phyloP scores from a whole-genome alignment of 2,329 filamentous ascomycete genomes.

The Sporothrix globosa region DNA sequence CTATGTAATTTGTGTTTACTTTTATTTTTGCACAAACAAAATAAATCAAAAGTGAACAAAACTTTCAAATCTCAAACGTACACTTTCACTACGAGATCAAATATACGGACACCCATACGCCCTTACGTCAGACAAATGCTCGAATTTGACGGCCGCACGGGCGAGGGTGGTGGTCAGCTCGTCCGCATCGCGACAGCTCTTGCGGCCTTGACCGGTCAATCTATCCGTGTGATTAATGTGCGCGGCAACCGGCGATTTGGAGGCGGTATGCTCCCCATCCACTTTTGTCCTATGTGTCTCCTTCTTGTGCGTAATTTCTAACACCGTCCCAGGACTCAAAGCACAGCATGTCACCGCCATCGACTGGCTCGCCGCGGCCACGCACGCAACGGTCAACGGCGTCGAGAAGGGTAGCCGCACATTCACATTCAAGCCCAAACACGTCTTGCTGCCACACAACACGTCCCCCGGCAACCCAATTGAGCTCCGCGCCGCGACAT shows the following conservation, averaged over 20 bases:
- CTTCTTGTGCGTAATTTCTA: background rate
- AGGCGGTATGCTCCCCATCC: slow-evolving; percentile 40
- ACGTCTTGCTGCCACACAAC: slow-evolving; percentile 9
- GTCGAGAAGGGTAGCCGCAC: slow-evolving; percentile 56
- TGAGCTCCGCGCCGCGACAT: slow-evolving; percentile 48
- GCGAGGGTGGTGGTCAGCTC: slow-evolving; percentile 66
- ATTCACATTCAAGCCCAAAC: slow-evolving; percentile 52
- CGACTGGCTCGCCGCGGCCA: slow-evolving; percentile 56
- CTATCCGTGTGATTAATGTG: slow-evolving; percentile 58
- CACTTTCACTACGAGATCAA: background rate
- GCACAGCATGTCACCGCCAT: slow-evolving; percentile 63
- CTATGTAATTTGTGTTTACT: background rate
- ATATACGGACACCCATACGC: background rate
- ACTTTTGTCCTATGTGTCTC: background rate
- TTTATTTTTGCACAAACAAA: background rate
- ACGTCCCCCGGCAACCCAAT: slow-evolving; percentile 41
- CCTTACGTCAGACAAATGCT: slow-evolving; percentile 40
- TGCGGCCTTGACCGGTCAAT: slow-evolving; percentile 57
- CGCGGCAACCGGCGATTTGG: slow-evolving; percentile 56
- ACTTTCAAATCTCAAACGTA: background rate
- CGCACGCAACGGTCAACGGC: slow-evolving; percentile 55
- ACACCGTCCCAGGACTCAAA: slow-evolving; percentile 55
- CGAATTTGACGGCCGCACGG: slow-evolving; percentile 59
- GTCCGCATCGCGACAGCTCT: slow-evolving; percentile 60
- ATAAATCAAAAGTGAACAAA: background rate